phyloP scores from a whole-genome alignment of 2,329 filamentous ascomycete species.

The Cephalotrichum gorgonifer region DNA sequence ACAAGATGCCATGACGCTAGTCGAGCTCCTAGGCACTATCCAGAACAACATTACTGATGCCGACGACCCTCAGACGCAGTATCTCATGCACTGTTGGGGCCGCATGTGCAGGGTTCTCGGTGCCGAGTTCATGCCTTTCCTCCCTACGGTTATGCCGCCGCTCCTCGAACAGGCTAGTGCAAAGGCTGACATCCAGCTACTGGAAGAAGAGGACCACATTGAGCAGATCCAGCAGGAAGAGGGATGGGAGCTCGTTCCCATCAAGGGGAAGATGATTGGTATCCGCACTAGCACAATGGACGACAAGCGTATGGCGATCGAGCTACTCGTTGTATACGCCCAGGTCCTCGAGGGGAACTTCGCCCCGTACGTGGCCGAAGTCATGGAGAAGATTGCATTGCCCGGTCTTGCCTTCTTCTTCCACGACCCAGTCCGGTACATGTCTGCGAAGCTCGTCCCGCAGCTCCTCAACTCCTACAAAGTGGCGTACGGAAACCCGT shows the following conservation, averaged over 20 bases:
- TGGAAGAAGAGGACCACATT: slow-evolving; percentile 91
- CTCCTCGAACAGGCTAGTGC: slow-evolving; percentile 83
- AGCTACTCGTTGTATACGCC: slow-evolving; percentile 93
- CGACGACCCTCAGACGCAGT: slow-evolving; percentile 93
- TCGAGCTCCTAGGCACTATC: slow-evolving; percentile 78
- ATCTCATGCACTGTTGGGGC: slow-evolving; percentile 97
- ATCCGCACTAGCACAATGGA: slow-evolving; percentile 96
- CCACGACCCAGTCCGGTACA: slow-evolving; percentile 92
- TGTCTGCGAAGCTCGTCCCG: slow-evolving; percentile 88
- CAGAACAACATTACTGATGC: slow-evolving; percentile 79
- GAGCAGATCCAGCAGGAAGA: slow-evolving; percentile 90
- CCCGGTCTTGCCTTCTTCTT: slow-evolving; percentile 97
- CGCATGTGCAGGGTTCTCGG: slow-evolving; percentile 95
- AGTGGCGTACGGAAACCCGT: slow-evolving; percentile 74
- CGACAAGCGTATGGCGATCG: slow-evolving; percentile 99
- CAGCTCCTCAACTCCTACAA: slow-evolving; percentile 91
- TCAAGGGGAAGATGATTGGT: slow-evolving; percentile 96
- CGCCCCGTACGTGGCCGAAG: slow-evolving; percentile 80
- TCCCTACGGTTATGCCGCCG: slow-evolving; percentile 88
- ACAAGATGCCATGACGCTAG: slow-evolving; percentile 74
- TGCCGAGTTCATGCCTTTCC: slow-evolving; percentile 82
- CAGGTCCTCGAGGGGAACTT: slow-evolving; percentile 91
- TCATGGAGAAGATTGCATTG: slow-evolving; percentile 93
- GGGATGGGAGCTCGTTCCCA: slow-evolving; percentile 91
- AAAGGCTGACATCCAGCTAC: slow-evolving; percentile 91